These are phyloP conservation scores for Phialophora verrucosa DNA, from an alignment of 2,329 filamentous ascomycete species.

Conservation along the genomic window DNA sequence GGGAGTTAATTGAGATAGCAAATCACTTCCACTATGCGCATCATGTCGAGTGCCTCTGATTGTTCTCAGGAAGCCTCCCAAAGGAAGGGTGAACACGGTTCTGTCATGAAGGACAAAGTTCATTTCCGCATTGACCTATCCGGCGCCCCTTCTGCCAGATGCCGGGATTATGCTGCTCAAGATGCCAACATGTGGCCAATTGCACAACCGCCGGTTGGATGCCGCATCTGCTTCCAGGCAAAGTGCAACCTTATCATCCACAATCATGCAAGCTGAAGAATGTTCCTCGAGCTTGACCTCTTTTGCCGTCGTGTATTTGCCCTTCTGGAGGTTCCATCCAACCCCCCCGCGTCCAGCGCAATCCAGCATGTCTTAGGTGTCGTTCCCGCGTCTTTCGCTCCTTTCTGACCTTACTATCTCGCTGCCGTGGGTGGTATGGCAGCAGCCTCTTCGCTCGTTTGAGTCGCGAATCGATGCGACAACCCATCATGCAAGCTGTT, in stretches of 20 bases:
- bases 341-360: neutral
- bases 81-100: neutral
- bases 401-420: neutral
- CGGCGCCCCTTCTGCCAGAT: neutral
- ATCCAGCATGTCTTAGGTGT: slow-evolving; percentile 15
- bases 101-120: neutral
- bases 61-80: neutral
- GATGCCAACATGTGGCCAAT: neutral
- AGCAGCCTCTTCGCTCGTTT: slow-evolving; percentile 26
- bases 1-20: neutral
- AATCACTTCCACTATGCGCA: neutral
- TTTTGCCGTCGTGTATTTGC: slow-evolving; percentile 7
- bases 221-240: neutral
- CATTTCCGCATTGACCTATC: neutral
- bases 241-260: slow-evolving; percentile 7
- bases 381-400: slow-evolving; percentile 8
- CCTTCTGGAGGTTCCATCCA: slow-evolving; percentile 14
- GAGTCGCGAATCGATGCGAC: slow-evolving; percentile 12
- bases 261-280: slow-evolving; percentile 11
- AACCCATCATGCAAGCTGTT: slow-evolving; percentile 18
- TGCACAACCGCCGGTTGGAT: neutral
- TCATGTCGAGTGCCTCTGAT: neutral
- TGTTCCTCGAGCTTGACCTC: slow-evolving; percentile 16
- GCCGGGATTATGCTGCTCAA: neutral
- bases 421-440: slow-evolving; percentile 6